Conservation (phyloP, 352 stramenopile genomes). For the Pythium scleroteichum region DNA sequence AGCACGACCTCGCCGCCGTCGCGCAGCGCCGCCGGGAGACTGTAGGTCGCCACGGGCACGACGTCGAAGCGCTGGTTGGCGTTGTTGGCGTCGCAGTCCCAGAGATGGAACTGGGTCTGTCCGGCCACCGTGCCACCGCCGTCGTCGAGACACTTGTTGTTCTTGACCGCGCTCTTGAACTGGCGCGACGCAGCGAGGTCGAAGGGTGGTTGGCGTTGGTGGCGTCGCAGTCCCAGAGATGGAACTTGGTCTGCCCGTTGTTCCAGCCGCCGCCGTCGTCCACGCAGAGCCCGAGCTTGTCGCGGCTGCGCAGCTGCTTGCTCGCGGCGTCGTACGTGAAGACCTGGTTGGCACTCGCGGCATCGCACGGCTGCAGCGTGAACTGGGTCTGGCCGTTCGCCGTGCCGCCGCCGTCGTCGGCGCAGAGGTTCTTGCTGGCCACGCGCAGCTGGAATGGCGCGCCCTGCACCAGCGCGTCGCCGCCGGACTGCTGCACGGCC, state of each 20-base stretch:
- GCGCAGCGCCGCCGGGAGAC: background rate
- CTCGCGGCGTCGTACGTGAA: constrained; percentile 18
- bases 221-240: constrained; percentile 28
- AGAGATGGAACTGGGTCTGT: constrained; percentile 21
- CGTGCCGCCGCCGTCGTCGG: constrained; percentile 34
- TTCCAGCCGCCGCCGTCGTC: constrained; percentile 34
- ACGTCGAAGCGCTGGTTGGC: constrained; percentile 32
- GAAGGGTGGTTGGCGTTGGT: constrained; percentile 30
- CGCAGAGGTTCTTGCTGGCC: constrained; percentile 18
- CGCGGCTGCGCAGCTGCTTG: background rate
- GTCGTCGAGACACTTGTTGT: constrained; percentile 33
- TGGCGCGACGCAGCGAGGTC: background rate
- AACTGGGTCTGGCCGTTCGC: constrained; percentile 28
- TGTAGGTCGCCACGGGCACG: background rate
- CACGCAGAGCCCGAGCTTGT: constrained; percentile 24
- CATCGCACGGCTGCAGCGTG: constrained; percentile 12
- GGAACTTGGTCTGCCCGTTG: constrained; percentile 23
- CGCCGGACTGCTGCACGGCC: background rate
- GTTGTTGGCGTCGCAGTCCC: constrained; percentile 27
- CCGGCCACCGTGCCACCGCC: constrained; percentile 26
- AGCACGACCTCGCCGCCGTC: background rate
- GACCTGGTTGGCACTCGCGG: constrained; percentile 33
- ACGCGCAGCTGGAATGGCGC: constrained; percentile 9
- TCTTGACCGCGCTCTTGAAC: constrained; percentile 4
- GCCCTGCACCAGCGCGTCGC: background rate